Percentiles rank a stretch among this genome's conserved stretches.
Evolutionary conservation across 1,284 basidiomycete genomes (phyloP).

Genomic region (Puccinia polysora): DNA sequence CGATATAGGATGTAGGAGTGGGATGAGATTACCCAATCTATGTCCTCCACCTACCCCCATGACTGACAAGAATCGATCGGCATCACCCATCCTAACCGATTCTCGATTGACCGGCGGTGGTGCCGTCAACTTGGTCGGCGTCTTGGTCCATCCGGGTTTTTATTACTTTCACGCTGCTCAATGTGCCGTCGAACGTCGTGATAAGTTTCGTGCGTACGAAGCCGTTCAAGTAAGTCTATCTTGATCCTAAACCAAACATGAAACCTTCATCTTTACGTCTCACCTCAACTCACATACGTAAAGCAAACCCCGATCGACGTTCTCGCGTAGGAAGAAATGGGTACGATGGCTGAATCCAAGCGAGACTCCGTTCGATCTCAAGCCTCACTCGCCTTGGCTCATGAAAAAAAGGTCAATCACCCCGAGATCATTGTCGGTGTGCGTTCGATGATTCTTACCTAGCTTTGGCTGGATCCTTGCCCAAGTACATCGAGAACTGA

Average conservation of each 20-base stretch:
- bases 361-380: conserved; percentile 50
- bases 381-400: conserved; percentile 59
- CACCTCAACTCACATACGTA: too few relatives aligned
- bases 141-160: conserved; percentile 79
- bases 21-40: conserved; percentile 62
- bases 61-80: conserved; percentile 41
- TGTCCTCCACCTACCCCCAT: conserved; percentile 55
- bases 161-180: conserved; percentile 82
- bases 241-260: too few relatives aligned
- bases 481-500: neutral
- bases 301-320: too few relatives aligned
- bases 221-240: conserved; percentile 60
- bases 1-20: conserved; percentile 69
- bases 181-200: conserved; percentile 70
- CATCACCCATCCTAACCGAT: conserved; percentile 50
- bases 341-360: conserved; percentile 46
- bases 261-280: too few relatives aligned
- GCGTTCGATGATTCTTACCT: conserved; percentile 43
- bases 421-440: conserved; percentile 74
- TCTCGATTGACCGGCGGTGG: conserved; percentile 45
- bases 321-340: conserved; percentile 30
- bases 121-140: conserved; percentile 50
- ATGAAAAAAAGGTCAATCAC: conserved; percentile 86
- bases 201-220: conserved; percentile 63
- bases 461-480: neutral